Percentiles rank a stretch among this genome's conserved stretches.
Evolutionary conservation across 2,329 filamentous ascomycete species (phyloP).

Genomic region (Phialophora verrucosa): DNA sequence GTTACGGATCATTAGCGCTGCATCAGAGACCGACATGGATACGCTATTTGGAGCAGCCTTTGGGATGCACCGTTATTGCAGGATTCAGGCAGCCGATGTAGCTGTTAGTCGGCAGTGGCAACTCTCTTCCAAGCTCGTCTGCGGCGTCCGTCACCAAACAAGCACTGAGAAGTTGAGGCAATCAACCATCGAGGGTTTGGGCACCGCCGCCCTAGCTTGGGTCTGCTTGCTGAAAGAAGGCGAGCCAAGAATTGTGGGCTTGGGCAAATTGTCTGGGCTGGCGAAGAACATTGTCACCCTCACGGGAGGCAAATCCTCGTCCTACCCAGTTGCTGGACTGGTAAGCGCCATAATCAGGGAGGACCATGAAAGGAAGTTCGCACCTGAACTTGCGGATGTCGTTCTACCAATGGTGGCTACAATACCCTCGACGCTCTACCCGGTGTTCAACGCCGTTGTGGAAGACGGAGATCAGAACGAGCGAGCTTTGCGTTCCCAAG

Average conservation of each 20-base stretch:
- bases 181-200: constrained; percentile 12
- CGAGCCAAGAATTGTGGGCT: constrained; percentile 23
- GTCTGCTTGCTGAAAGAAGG: constrained; percentile 22
- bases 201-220: constrained; percentile 22
- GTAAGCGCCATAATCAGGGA: constrained; percentile 22
- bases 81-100: constrained; percentile 26
- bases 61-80: constrained; percentile 15
- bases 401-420: constrained; percentile 16
- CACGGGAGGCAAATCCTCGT: neutral
- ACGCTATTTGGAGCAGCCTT: constrained; percentile 16
- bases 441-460: neutral
- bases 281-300: constrained; percentile 11
- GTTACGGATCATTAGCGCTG: constrained; percentile 10
- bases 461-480: neutral
- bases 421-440: neutral
- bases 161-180: neutral
- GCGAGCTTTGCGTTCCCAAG: neutral
- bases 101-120: constrained; percentile 27
- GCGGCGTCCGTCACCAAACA: neutral
- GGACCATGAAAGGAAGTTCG: constrained; percentile 24
- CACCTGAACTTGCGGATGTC: constrained; percentile 16
- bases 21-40: constrained; percentile 15
- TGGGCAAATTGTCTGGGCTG: constrained; percentile 22
- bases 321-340: constrained; percentile 14
- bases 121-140: constrained; percentile 14